Evolutionary conservation across 805 yeast species (phyloP).

Genomic region (Myxozyma mucilagina): DNA sequence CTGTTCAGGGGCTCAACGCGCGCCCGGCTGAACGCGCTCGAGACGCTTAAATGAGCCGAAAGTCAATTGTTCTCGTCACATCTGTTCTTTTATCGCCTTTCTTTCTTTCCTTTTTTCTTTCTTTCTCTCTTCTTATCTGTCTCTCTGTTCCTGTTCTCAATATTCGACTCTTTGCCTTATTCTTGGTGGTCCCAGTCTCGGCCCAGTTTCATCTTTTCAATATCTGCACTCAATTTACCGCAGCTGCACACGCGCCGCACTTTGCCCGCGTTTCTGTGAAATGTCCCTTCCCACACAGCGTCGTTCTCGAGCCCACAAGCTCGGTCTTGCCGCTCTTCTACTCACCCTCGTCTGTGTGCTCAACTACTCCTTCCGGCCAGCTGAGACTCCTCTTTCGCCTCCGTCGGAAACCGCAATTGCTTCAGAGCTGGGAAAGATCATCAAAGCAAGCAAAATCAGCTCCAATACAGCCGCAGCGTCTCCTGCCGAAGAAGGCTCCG

Average conservation of each 20-base stretch:
- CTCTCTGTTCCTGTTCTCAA: too few relatives aligned
- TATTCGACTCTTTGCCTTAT: too few relatives aligned
- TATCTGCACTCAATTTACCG: not conserved
- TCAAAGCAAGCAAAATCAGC: conserved; percentile 2
- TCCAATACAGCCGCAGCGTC: not conserved
- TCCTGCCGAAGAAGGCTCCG: not conserved
- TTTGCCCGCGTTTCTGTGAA: not conserved
- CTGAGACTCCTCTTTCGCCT: conserved; percentile 8
- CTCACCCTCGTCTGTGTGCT: not conserved
- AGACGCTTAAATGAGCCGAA: too few relatives aligned
- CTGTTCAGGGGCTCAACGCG: too few relatives aligned
- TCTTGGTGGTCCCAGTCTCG: too few relatives aligned
- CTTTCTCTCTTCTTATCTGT: too few relatives aligned
- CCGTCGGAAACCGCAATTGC: conserved; percentile 13
- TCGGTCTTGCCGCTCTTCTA: not conserved
- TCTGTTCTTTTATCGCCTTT: too few relatives aligned
- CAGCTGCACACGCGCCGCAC: not conserved
- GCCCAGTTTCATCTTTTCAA: too few relatives aligned
- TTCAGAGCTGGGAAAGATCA: conserved; percentile 11
- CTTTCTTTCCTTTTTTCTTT: too few relatives aligned
- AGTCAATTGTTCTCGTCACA: too few relatives aligned
- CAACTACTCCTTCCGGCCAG: not conserved
- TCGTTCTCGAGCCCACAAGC: not conserved
- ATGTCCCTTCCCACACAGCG: conserved; percentile 4
- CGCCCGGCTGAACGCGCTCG: too few relatives aligned